A percentile compares a stretch with the other conserved stretches of the same genome.
These are phyloP conservation scores for Alnus rubra DNA, from an alignment of 306 rosid genomes.

Conservation along the genomic window DNA sequence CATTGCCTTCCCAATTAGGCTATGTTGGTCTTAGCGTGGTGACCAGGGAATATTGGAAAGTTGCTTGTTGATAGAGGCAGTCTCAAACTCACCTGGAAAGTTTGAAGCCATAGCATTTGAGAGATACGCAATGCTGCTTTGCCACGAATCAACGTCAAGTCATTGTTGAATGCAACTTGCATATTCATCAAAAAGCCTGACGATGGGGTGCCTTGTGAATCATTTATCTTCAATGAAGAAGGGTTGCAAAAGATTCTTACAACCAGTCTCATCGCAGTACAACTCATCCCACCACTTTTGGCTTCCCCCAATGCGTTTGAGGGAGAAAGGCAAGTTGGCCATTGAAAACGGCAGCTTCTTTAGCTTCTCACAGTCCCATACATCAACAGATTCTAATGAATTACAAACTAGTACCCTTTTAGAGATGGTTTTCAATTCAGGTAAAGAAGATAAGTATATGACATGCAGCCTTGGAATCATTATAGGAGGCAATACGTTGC, in stretches of 20 bases:
- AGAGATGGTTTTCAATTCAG: constrained; percentile 6
- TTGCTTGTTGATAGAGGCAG: not conserved
- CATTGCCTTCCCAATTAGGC: not conserved
- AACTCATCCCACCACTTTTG: constrained; percentile 20
- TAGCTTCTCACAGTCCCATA: constrained; percentile 25
- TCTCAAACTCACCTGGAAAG: not conserved
- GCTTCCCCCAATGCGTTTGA: constrained; percentile 6
- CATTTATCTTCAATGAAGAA: constrained; percentile 11
- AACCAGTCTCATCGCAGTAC: constrained; percentile 6
- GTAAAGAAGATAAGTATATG: constrained; percentile 14
- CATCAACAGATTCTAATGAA: constrained; percentile 12
- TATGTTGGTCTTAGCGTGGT: not conserved
- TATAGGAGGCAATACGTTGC: not conserved
- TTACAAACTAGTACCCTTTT: not conserved
- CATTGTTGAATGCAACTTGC: not conserved
- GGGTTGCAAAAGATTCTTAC: constrained; percentile 4
- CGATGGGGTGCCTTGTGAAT: not conserved
- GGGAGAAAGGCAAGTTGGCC: not conserved
- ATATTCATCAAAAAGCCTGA: not conserved
- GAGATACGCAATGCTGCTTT: not conserved
- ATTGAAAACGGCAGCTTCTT: constrained; percentile 4
- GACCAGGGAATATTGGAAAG: not conserved
- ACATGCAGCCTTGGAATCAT: not conserved
- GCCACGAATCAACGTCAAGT: not conserved
- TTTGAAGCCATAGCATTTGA: not conserved